Percentiles rank a stretch among this genome's conserved stretches.
phyloP scores from a whole-genome alignment of 257 asterid species.

The Jacaranda mimosifolia region DNA sequence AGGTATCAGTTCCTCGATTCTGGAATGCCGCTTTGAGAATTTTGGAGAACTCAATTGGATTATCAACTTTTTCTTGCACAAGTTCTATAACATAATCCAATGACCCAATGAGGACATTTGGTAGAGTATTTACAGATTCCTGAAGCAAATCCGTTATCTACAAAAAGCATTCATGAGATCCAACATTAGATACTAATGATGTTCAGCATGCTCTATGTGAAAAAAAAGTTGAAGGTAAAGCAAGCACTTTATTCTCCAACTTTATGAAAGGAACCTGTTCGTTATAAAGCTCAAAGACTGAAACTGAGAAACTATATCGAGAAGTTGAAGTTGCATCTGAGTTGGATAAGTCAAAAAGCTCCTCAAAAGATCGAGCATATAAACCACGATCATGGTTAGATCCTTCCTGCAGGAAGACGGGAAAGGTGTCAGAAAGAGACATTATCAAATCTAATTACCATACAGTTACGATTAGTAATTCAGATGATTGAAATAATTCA shows the following conservation, averaged over 20 bases:
- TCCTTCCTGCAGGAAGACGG: slow-evolving; percentile 85
- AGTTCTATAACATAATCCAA: slow-evolving; percentile 68
- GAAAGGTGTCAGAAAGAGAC: slow-evolving; percentile 34
- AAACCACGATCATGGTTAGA: slow-evolving; percentile 97
- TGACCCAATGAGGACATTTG: slow-evolving; percentile 68
- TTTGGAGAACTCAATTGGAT: slow-evolving; percentile 86
- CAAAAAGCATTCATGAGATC: slow-evolving; percentile 47
- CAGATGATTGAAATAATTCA: slow-evolving; percentile 14
- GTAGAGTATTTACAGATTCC: slow-evolving; percentile 67
- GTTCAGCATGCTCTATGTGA: slow-evolving; percentile 25
- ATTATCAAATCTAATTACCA: slow-evolving; percentile 13
- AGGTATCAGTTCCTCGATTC: slow-evolving; percentile 75
- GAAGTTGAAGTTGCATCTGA: slow-evolving; percentile 91
- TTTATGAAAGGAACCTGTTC: slow-evolving; percentile 74
- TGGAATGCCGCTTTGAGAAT: slow-evolving; percentile 84
- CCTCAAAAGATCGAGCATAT: slow-evolving; percentile 95
- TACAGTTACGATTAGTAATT: slow-evolving; percentile 16
- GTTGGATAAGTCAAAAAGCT: slow-evolving; percentile 95
- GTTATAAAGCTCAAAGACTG: slow-evolving; percentile 86
- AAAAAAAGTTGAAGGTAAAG: slow-evolving; percentile 26
- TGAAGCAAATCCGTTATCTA: slow-evolving; percentile 86
- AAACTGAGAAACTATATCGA: slow-evolving; percentile 78
- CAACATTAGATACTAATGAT: slow-evolving; percentile 45
- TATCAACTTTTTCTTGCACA: slow-evolving; percentile 85
- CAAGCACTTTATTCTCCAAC: slow-evolving; percentile 17